Percentiles rank a stretch among this genome's conserved stretches.
phyloP scores from a whole-genome alignment of 768 basidiomycete species.

The Suillus bovinus region DNA sequence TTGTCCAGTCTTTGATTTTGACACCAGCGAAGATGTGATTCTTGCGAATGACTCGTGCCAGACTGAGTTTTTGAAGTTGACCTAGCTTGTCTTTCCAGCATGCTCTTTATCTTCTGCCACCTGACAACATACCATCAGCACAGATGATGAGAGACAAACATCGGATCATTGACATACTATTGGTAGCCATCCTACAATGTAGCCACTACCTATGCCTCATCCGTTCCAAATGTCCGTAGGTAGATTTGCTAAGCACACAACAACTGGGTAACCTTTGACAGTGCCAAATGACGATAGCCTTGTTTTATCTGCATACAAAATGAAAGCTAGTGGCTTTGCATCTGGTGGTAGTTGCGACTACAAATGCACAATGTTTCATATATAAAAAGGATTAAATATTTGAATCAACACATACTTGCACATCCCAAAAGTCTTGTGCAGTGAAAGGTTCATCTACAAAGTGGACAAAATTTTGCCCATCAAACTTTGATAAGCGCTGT shows the following conservation, averaged over 20 bases:
- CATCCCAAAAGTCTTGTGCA: conserved; percentile 34
- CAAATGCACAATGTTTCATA: too few species aligned
- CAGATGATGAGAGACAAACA: not conserved
- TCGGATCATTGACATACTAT: conserved; percentile 32
- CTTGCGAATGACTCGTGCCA: conserved; percentile 14
- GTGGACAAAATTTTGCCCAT: conserved; percentile 26
- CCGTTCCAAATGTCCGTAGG: conserved; percentile 35
- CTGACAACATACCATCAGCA: too few species aligned
- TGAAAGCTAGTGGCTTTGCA: conserved; percentile 25
- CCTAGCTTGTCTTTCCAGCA: conserved; percentile 5
- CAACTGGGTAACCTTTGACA: conserved; percentile 38
- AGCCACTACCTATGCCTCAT: conserved; percentile 32
- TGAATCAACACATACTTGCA: conserved; percentile 34
- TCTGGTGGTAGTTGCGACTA: not conserved
- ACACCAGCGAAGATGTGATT: conserved; percentile 1
- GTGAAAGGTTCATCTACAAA: conserved; percentile 41
- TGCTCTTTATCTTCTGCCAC: conserved; percentile 11
- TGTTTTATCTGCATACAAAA: conserved; percentile 43
- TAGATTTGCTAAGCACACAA: conserved; percentile 35
- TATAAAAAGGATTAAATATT: too few species aligned
- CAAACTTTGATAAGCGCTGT: conserved; percentile 26
- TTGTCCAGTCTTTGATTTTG: conserved; percentile 6
- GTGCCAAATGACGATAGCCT: conserved; percentile 40
- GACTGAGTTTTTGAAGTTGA: conserved; percentile 12
- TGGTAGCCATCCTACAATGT: conserved; percentile 40